phyloP scores from a whole-genome alignment of 352 stramenopile species.

The Globisporangium yorkense region DNA sequence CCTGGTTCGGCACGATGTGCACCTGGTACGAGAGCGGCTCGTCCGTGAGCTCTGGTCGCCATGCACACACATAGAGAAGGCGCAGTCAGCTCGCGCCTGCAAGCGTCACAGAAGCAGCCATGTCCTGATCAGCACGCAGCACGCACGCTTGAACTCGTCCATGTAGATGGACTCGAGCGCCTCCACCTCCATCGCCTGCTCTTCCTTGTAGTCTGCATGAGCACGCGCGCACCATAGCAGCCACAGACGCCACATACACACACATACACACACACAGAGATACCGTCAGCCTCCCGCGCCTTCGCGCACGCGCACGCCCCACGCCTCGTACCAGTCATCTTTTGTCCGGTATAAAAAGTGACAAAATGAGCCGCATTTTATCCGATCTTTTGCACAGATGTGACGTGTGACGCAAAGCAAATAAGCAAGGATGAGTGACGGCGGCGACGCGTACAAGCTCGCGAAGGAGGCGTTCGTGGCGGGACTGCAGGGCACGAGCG shows the following conservation, averaged over 20 bases:
- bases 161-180: slow-evolving; percentile 88
- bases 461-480: slow-evolving; percentile 81
- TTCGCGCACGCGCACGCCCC: not conserved
- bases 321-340: slow-evolving; percentile 52
- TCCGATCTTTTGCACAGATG: not conserved
- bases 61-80: slow-evolving; percentile 2
- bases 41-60: slow-evolving; percentile 59
- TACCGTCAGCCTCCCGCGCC: not conserved
- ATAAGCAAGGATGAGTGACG: slow-evolving; percentile 16
- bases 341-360: not conserved
- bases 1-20: slow-evolving; percentile 80
- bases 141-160: slow-evolving; percentile 84
- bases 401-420: too few species aligned
- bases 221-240: too few species aligned
- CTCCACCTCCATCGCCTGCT: slow-evolving; percentile 87
- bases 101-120: not conserved
- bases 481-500: slow-evolving; percentile 59
- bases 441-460: slow-evolving; percentile 76
- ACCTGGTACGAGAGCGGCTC: slow-evolving; percentile 69
- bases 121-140: not conserved
- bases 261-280: not conserved
- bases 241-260: not conserved
- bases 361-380: not conserved
- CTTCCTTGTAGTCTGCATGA: slow-evolving; percentile 76
- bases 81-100: slow-evolving; percentile 1